These are phyloP conservation scores for Russula ochroleuca DNA, from an alignment of 768 basidiomycete species.

Conservation along the genomic window DNA sequence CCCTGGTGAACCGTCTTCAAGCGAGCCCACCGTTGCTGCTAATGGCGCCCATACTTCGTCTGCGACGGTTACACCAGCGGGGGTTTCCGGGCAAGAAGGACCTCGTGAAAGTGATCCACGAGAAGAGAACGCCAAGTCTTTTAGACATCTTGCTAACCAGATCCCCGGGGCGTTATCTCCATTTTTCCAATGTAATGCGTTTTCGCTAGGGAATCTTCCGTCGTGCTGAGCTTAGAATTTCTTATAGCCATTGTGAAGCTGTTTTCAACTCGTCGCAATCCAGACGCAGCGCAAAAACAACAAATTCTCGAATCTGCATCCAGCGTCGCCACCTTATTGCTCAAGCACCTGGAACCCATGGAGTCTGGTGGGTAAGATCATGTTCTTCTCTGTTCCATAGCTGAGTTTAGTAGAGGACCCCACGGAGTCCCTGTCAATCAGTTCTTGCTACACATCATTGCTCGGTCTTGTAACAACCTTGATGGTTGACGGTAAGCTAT, in stretches of 20 bases:
- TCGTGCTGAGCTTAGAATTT: conserved; percentile 9
- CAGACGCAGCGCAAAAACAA: conserved; percentile 69
- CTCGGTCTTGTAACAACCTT: conserved; percentile 49
- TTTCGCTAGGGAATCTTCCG: background rate
- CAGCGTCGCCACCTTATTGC: conserved; percentile 66
- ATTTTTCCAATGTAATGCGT: conserved; percentile 76
- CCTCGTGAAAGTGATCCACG: conserved; percentile 43
- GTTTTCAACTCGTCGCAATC: conserved; percentile 75
- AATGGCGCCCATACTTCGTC: conserved; percentile 29
- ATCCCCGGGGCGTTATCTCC: conserved; percentile 71
- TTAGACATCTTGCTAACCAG: conserved; percentile 76
- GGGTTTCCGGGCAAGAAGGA: conserved; percentile 28
- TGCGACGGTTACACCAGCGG: conserved; percentile 25
- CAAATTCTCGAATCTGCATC: conserved; percentile 68
- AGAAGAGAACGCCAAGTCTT: conserved; percentile 66
- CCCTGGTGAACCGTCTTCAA: conserved; percentile 39
- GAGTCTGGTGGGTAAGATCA: conserved; percentile 46
- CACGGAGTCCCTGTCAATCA: conserved; percentile 43
- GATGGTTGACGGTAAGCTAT: conserved; percentile 53
- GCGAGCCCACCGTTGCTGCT: conserved; percentile 20
- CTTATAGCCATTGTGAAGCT: conserved; percentile 78
- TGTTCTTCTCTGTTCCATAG: background rate
- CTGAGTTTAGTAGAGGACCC: conserved; percentile 11
- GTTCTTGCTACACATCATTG: conserved; percentile 53
- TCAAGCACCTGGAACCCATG: conserved; percentile 59